Base-by-base conservation (phyloP, 768 basidiomycete genomes). In the Macrolepiota dolichaula region DNA sequence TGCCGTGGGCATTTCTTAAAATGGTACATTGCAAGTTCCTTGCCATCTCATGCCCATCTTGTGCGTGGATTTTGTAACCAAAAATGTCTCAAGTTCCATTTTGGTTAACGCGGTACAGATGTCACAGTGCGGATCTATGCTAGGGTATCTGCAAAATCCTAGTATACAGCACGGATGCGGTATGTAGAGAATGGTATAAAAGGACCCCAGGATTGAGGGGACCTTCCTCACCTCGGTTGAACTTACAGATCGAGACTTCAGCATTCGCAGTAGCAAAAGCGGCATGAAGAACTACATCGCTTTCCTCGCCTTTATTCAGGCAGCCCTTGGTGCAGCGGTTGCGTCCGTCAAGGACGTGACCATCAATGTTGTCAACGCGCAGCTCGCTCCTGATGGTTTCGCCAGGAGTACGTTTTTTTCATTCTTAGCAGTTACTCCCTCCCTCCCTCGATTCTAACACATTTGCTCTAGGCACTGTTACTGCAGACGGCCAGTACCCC, bases 301-400 rank as follows among this genome's bases (percentile, higher is more conserved):
- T 32, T 51, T 62, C 12, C 57, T 60, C 42, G 51, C 57, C 44
- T 49, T 62, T 24, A 59, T 59, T 9, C 62, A 67, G 46, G 69
- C 65, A 50, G 65, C 65, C 12, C 54, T 74, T 53, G 73, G 74
- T 1, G 71, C 73, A 1, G 49, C 53, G 12, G 40, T 61, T 50
- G 40, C 37, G n/a, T 1, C 44, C n/a, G 35, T 49, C 32, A 47
- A 55, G 61, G 65, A 17, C 13, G 66, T 69, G 13, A 70, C 76
- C 37, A 63, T 84, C 5, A 65, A 73, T 59, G 64, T 80, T 38
- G 72, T 67, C 17, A 82, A 82, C 63, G 70, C 70, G 15, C 49
- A 63, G n/a, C 68, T 79, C 19, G 65, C 76, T 5, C 80, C 80
- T 7, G 81, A 81, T 54, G 81, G 81, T 4, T 78, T 77, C 53